phyloP scores from a whole-genome alignment of 78 protist genomes.

The Dictyostelium purpureum region DNA sequence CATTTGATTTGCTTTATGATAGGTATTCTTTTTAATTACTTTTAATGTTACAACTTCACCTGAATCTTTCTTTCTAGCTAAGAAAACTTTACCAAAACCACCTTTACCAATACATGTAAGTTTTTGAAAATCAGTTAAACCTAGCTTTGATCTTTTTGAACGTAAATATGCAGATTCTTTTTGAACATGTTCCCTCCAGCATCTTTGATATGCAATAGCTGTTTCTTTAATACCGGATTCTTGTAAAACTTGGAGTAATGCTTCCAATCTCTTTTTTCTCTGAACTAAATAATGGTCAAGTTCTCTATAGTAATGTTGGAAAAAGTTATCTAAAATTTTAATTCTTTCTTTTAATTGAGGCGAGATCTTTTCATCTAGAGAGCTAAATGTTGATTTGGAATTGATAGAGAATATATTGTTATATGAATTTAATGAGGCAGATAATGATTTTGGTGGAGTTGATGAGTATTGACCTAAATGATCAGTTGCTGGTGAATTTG shows the following conservation, averaged over 20 bases:
- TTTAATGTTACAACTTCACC: conserved; percentile 61
- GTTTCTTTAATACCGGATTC: conserved; percentile 39
- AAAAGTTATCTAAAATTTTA: conserved; percentile 62
- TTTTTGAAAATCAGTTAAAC: conserved; percentile 45
- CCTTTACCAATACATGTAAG: conserved; percentile 65
- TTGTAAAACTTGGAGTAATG: conserved; percentile 17
- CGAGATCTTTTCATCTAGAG: not conserved
- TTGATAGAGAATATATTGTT: conserved; percentile 10
- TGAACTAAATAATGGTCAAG: conserved; percentile 44
- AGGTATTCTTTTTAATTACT: conserved; percentile 31
- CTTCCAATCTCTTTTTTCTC: conserved; percentile 47
- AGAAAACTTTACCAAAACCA: conserved; percentile 66
- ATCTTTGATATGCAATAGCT: conserved; percentile 39
- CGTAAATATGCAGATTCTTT: conserved; percentile 57
- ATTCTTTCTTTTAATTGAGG: conserved; percentile 42
- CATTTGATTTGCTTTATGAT: conserved; percentile 76
- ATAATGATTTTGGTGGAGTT: not conserved
- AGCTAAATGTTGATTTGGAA: not conserved
- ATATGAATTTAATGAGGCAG: not conserved
- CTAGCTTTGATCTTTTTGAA: conserved; percentile 43
- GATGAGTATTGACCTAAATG: not conserved
- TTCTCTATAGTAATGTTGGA: conserved; percentile 64
- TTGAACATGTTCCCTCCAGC: conserved; percentile 19
- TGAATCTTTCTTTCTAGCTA: conserved; percentile 62
- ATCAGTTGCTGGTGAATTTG: not conserved